phyloP scores from a whole-genome alignment of 2,329 filamentous ascomycete species.

The Gyromitra esculenta region DNA sequence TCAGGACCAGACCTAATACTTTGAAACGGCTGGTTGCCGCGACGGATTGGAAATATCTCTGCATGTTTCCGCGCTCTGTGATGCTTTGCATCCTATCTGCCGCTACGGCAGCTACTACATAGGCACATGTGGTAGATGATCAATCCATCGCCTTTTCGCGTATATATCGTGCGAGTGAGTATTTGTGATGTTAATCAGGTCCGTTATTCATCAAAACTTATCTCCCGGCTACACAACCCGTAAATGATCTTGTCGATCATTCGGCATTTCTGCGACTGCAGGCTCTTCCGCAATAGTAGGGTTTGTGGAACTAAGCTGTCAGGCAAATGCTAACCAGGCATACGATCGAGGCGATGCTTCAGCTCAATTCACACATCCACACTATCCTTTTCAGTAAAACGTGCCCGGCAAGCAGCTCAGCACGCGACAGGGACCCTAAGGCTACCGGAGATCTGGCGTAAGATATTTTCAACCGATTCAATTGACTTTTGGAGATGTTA shows the following conservation, averaged over 20 bases:
- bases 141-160: background rate
- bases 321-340: slow-evolving; percentile 22
- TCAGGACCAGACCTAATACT: background rate
- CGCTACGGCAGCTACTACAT: background rate
- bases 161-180: slow-evolving; percentile 31
- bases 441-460: slow-evolving; percentile 20
- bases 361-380: slow-evolving; percentile 16
- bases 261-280: slow-evolving; percentile 7
- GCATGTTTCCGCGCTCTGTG: background rate
- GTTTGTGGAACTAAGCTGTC: slow-evolving; percentile 18
- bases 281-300: slow-evolving; percentile 11
- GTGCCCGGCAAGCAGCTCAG: slow-evolving; percentile 11
- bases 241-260: background rate
- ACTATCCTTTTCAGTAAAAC: slow-evolving; percentile 14
- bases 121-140: background rate
- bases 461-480: slow-evolving; percentile 17
- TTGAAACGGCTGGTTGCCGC: background rate
- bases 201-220: background rate
- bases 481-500: slow-evolving; percentile 23
- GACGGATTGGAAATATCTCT: background rate
- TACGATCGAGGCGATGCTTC: slow-evolving; percentile 43
- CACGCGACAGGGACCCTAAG: background rate
- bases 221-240: background rate
- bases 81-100: background rate
- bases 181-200: slow-evolving; percentile 20